A percentile compares a stretch with the other conserved stretches of the same genome.
Evolutionary conservation across 2,329 filamentous ascomycete species (phyloP).

Genomic region (Sclerotinia minor): DNA sequence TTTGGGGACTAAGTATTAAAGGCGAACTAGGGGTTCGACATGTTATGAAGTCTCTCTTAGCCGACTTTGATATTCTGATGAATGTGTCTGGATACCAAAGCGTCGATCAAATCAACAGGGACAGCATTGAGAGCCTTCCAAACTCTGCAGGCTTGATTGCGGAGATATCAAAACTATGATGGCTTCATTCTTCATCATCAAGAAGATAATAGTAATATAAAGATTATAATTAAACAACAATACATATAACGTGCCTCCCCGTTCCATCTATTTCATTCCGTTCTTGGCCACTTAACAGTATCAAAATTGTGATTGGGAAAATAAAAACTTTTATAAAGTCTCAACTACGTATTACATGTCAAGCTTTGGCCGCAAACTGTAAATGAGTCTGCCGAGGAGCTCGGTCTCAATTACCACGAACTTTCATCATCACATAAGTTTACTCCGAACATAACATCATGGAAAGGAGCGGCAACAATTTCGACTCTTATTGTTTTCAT

Average conservation of each 20-base stretch:
- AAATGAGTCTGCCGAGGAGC: constrained; percentile 1
- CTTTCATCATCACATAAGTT: neutral
- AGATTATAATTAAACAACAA: neutral
- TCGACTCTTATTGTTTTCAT: neutral
- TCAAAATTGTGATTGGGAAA: neutral
- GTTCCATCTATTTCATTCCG: neutral
- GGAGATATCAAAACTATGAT: constrained; percentile 40
- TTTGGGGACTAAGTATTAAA: constrained; percentile 60
- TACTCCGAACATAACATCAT: neutral
- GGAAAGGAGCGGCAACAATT: neutral
- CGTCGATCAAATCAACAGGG: constrained; percentile 52
- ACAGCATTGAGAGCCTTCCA: constrained; percentile 46
- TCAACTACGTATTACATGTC: neutral
- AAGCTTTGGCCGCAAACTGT: neutral
- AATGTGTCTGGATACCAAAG: constrained; percentile 57
- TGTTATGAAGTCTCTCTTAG: constrained; percentile 61
- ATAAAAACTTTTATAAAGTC: neutral
- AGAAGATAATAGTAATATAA: neutral
- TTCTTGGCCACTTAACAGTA: neutral
- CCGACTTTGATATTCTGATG: constrained; percentile 63
- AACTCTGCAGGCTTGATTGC: constrained; percentile 45
- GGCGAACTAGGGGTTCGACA: constrained; percentile 62
- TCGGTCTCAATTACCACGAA: constrained; percentile 21
- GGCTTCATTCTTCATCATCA: neutral
- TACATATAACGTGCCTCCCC: neutral